phyloP scores from a whole-genome alignment of 1,139 yeast species.

The Pichia sp. region DNA sequence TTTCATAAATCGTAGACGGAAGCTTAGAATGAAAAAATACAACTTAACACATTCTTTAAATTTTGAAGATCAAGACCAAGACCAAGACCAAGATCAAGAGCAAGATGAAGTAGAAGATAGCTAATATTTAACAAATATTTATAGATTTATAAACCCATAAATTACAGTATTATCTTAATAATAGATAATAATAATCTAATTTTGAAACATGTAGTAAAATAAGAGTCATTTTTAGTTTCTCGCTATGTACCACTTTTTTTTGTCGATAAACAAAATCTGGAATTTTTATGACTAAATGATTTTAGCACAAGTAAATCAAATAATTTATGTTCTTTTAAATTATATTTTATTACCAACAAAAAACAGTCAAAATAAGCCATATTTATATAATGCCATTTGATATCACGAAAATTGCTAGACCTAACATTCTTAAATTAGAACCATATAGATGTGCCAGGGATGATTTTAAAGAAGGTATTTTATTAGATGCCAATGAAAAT shows the following conservation, averaged over 20 bases:
- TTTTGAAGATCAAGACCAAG: constrained; percentile 20
- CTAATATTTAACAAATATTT: not conserved
- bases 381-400: constrained; percentile 39
- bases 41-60: constrained; percentile 31
- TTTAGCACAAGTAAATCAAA: no score
- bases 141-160: no score
- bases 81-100: not conserved
- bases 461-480: constrained; percentile 77
- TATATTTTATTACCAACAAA: no score
- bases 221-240: not conserved
- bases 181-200: no score
- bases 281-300: no score
- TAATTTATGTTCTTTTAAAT: no score
- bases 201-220: no score
- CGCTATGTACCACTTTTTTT: not conserved
- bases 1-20: constrained; percentile 46
- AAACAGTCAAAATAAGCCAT: no score
- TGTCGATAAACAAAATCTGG: no score
- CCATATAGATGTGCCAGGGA: constrained; percentile 97
- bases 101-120: not conserved
- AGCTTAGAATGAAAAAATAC: constrained; percentile 33
- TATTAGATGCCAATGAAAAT: constrained; percentile 93
- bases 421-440: constrained; percentile 71
- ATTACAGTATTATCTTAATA: no score
- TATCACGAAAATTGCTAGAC: constrained; percentile 61